Evolutionary conservation across 202 grass and related monocot species (phyloP), one percentile per base, ranked within the genome.

Genomic region (Setaria viridis): DNA sequence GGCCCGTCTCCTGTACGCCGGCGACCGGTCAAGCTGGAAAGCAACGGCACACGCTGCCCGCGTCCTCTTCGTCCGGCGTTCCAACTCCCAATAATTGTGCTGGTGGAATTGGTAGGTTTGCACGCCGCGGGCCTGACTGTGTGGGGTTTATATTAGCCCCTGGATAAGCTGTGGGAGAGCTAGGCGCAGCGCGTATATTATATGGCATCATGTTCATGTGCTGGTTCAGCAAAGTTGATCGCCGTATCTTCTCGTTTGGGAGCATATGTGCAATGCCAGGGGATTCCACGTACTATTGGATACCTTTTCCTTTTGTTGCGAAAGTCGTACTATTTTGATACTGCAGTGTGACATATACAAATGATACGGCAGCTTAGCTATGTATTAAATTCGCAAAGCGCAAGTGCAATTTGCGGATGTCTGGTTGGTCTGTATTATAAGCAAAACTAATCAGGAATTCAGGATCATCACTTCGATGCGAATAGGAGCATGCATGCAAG

Each of bases 11-110:
- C 50, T n/a, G 17, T 13, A 33, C 47, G 42, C 8, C 49, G 72
- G 48, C 42, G 72, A 76, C 72, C 58, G 29, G 58, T 79, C 59
- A 49, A 33, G 25, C 76, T 29, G 76, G 58, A 79, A 79, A 79
- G 76, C 39, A 32, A 63, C 57, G 42, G 41, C 76, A 62, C 72
- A 7, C 57, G 55, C 13, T 30, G 69, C 45, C 21, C 21, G 2
- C 49, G 42, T 17, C 17, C 17, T 47, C 68, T 47, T 11, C 21
- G 21, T 49, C n/a, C 17, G 41, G 8, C 39, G 7, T 9, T 1
- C 50, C 50, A 2, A 2, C 15, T 41, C 66, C 25, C 70, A 73
- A 51, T 73, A 51, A 73, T 73, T 51, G 46, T 32, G 21, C 46
- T 4, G 63, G 30, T 37, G 72, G 71, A 74, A 54, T 6, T 20